Base-by-base conservation (phyloP, 2,329 filamentous ascomycete species). In the Teratosphaeria zuluensis region DNA sequence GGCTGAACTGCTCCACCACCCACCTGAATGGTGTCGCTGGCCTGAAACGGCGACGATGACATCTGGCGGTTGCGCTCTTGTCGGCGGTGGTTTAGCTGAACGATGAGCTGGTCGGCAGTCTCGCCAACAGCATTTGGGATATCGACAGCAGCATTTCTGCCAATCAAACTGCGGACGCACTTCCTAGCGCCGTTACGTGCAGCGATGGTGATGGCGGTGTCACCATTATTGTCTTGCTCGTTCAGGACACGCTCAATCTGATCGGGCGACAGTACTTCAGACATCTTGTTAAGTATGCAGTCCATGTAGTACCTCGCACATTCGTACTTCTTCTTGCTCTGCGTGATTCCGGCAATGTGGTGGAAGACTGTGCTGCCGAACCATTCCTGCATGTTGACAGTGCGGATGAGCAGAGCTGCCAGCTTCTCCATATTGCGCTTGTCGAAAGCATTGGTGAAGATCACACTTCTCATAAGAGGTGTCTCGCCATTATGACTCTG, bases 361-460 rank as follows among this genome's bases (percentile, higher is more conserved):
- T 97, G 94, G 68, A 99, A 92, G 56, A 96, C 89, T 0, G 91
- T 96, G 61, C 87, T 88, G 55, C 51, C n/a, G 2, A 86, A 86
- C 72, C 84, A 85, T 70, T 99, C 94, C 24, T 88, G 82, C 60
- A 84, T 84, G 56, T 87, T 86, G 46, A 96, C 85, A 0, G 92
- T 96, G 42, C 87, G 84, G 56, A 92, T 85, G 3, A 99, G 81
- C 63, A 96, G 84, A 64, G 88, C 88, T 66, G 96, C 84, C 58
- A 99, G 85, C 24, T 82, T 82, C 0, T 90, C 88, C 76, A 97
- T 96, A 0, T 90, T 92, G 65, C 90, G 84, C 75, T 94, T 95
- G 72, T 97, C 94, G 72, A 87, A 94, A 72, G 94, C 96, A 73
- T 99, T 99, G 53, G 92, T 97, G 73, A 97, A 99, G 70, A 95